Percentiles rank a stretch among this genome's conserved stretches.
phyloP scores from a whole-genome alignment of 2,329 filamentous ascomycete species.

The Tolypocladium cylindrosporum region DNA sequence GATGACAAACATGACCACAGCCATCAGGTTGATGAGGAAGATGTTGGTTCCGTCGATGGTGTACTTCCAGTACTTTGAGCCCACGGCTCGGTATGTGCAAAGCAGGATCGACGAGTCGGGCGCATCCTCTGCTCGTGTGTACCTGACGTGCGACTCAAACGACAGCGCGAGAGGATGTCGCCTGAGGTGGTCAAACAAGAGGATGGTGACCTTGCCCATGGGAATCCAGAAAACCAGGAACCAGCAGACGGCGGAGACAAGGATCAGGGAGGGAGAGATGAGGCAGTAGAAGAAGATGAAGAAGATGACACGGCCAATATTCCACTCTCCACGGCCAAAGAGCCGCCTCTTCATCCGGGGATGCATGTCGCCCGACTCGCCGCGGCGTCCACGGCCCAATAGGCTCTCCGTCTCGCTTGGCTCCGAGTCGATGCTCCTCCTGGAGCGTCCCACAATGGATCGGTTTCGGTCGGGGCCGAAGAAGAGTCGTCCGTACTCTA shows the following conservation, averaged over 20 bases:
- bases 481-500: conserved; percentile 91
- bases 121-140: conserved; percentile 59
- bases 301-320: conserved; percentile 85
- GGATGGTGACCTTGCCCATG: conserved; percentile 90
- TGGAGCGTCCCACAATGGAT: conserved; percentile 75
- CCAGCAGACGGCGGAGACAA: conserved; percentile 88
- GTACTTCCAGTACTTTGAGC: conserved; percentile 97
- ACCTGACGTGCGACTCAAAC: conserved; percentile 78
- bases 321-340: conserved; percentile 95
- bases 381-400: conserved; percentile 52
- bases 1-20: conserved; percentile 87
- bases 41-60: conserved; percentile 98
- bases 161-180: conserved; percentile 87
- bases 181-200: conserved; percentile 83
- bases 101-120: conserved; percentile 79
- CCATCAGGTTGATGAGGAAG: conserved; percentile 95
- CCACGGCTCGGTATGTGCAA: conserved; percentile 94
- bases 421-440: conserved; percentile 79
- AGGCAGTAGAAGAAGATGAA: conserved; percentile 94
- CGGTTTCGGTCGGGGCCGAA: conserved; percentile 75
- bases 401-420: conserved; percentile 83
- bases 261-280: conserved; percentile 73
- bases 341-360: conserved; percentile 63
- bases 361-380: conserved; percentile 32
- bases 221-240: conserved; percentile 96